Base-by-base conservation (phyloP, 148 eudicot species). In the Suaeda aralocaspica region DNA sequence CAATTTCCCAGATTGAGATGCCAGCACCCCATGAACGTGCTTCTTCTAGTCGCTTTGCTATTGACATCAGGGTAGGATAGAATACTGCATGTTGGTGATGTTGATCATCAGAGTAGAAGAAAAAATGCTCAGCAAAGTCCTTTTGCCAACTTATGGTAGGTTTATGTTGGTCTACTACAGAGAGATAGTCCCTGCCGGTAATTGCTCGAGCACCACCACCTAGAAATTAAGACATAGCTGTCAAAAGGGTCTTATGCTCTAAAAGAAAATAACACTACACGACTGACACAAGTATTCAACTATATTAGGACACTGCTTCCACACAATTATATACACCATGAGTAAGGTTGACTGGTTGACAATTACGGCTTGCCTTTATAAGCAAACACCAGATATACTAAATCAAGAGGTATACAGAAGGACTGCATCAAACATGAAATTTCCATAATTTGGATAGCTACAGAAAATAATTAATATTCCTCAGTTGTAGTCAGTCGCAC, bases 1-100 rank as follows among this genome's bases (percentile, higher is more conserved):
- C 99, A 36, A 94, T 86, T 84, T 94, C 99, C 99, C 99, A 94
- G 45, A 94, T 91, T n/a, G 99, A 89, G 73, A 91, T 82, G 74
- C 96, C 96, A 62, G 93, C 94, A 41, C 93, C 87, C 99, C 93
- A 91, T 21, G 86, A 81, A 66, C 72, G 88, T 74, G 94, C 96
- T 85, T 86, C 96, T 66, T 89, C 83, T 46, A 95, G 84, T 64
- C 99, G 87, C 77, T 68, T 44, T 26, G 86, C 72, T 26, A 91
- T 85, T 33, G 99, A 95, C 84, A 81, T 68, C 62, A 74, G 76
- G 26, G 94, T 79, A 4, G 99, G 99, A 80, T 91, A 95, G 79
- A 91, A 95, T 67, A 95, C 96, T 13, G 85, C 97, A 67, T 89
- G 99, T 56, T 84, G 76, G 44, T 74, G 86, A 31, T 81, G 55